phyloP scores from a whole-genome alignment of 352 stramenopile genomes.

The Phytophthora crassamura region DNA sequence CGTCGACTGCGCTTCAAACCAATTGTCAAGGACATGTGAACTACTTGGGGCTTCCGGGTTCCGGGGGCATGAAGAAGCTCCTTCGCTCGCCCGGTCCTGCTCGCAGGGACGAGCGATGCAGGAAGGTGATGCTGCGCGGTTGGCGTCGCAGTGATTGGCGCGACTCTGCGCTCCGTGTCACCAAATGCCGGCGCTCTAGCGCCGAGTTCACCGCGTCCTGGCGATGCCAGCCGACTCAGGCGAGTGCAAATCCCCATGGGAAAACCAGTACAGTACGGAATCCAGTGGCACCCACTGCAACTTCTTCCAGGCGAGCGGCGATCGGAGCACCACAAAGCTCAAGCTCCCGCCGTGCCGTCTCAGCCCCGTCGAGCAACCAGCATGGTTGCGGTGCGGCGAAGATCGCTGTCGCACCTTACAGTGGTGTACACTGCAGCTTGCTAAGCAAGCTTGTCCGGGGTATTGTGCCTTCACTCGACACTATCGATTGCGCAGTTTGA shows the following conservation, averaged over 20 bases:
- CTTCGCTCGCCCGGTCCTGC: no score
- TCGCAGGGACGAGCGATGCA: background rate
- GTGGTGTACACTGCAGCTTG: no score
- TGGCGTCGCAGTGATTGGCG: slow-evolving; percentile 24
- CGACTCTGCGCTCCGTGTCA: slow-evolving; percentile 2
- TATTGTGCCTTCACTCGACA: no score
- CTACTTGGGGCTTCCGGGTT: background rate
- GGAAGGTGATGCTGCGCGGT: slow-evolving; percentile 22
- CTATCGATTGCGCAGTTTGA: no score
- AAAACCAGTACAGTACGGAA: slow-evolving; percentile 4
- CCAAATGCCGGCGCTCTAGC: slow-evolving; percentile 10
- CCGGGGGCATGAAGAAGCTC: background rate
- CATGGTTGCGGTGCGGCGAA: background rate
- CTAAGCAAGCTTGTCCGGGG: no score
- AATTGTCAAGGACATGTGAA: no score
- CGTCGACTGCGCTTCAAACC: no score
- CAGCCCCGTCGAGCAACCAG: background rate
- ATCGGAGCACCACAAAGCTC: slow-evolving; percentile 1
- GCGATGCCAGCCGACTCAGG: slow-evolving; percentile 2
- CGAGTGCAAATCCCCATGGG: slow-evolving; percentile 17
- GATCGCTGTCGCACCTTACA: no score
- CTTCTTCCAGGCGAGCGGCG: background rate
- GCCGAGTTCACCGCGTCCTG: slow-evolving; percentile 17
- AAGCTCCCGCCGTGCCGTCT: background rate
- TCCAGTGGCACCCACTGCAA: slow-evolving; percentile 12